Base-by-base conservation (phyloP, 2,329 filamentous ascomycete genomes). In the Phaeosphaeria sp. region DNA sequence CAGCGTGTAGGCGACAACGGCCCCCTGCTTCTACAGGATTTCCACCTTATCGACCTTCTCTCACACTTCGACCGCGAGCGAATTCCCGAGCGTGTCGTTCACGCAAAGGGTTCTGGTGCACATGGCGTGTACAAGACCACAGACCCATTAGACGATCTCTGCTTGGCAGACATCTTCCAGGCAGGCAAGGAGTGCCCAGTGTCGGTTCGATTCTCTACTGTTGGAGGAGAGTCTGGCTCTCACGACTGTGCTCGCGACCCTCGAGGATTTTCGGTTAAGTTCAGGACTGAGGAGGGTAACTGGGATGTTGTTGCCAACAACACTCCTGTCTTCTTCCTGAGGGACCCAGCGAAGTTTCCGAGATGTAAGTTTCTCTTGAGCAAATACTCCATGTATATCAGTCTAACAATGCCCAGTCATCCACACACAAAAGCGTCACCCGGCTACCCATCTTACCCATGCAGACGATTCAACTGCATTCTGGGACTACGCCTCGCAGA, bases 251-350 rank as follows among this genome's bases (percentile, higher is more conserved):
- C 88, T 30, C 86, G 90, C 57, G 90, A 93, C 64, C 89, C 89
- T 9, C 82, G 89, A 68, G 90, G 90, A 0, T 92, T 92, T 68
- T 84, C 88, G 1, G 81, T 91, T 62, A 92, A 92, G 78, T 89
- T 92, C 77, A 83, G 88, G 39, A 91, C 89, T 0, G 86, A 89
- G 18, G 86, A 91, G 66, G 89, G 89, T n/a, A 91, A 91, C 66
- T 90, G 86, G 84, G 89, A 91, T 68, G 82, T 88, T 74, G 89
- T 91, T 7, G 86, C 85, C 60, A 91, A 91, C 80, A 91, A 91
- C 72, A 91, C 88, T 0, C 89, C 89, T 0, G 86, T 91, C 2
- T 92, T 92, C 81, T 92, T 92, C 77, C 71, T 91, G n/a, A 82
- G 89, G 52, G 89, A 92, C 61, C 87, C 89, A 0, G 83, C 87